Evolutionary conservation across 2,329 filamentous ascomycete genomes (phyloP).

Genomic region (Passalora sequoiae): DNA sequence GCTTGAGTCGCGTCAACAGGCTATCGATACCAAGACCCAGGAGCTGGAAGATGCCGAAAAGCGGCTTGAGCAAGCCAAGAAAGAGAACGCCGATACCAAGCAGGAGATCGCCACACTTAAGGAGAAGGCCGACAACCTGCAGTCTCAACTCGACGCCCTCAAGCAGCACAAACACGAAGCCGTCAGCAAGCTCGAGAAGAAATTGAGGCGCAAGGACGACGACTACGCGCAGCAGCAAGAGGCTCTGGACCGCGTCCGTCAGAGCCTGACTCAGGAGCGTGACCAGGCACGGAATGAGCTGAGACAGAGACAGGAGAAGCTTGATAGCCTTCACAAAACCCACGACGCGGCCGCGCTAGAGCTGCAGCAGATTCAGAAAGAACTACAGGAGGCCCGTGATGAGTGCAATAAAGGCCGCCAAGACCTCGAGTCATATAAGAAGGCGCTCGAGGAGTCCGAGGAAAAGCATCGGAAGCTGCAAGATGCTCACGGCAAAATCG

Average conservation of each 20-base stretch:
- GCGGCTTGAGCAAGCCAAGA: slow-evolving; percentile 9
- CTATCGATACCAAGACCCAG: slow-evolving; percentile 15
- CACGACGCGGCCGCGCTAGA: slow-evolving; percentile 12
- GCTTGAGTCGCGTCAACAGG: slow-evolving; percentile 12
- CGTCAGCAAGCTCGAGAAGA: slow-evolving; percentile 4
- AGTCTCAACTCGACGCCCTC: slow-evolving; percentile 6
- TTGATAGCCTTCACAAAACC: slow-evolving; percentile 12
- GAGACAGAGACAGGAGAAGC: slow-evolving; percentile 12
- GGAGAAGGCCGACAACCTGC: slow-evolving; percentile 6
- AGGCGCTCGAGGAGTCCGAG: slow-evolving; percentile 3
- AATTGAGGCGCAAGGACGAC: slow-evolving; percentile 4
- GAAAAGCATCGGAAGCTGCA: slow-evolving; percentile 11
- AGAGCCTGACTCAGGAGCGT: slow-evolving; percentile 21
- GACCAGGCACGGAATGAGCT: slow-evolving; percentile 22
- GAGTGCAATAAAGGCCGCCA: slow-evolving; percentile 10
- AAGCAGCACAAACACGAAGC: slow-evolving; percentile 7
- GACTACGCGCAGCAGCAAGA: slow-evolving; percentile 10
- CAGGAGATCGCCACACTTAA: slow-evolving; percentile 9
- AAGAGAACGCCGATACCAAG: slow-evolving; percentile 1
- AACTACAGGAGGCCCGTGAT: too few relatives aligned
- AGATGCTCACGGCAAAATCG: slow-evolving; percentile 10
- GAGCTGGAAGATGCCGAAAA: slow-evolving; percentile 18
- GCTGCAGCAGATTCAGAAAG: slow-evolving; percentile 9
- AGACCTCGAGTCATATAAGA: slow-evolving; percentile 14
- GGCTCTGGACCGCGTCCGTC: slow-evolving; percentile 19